Evolutionary conservation across 805 yeast species (phyloP).

Genomic region (Yarrowia porcina): DNA sequence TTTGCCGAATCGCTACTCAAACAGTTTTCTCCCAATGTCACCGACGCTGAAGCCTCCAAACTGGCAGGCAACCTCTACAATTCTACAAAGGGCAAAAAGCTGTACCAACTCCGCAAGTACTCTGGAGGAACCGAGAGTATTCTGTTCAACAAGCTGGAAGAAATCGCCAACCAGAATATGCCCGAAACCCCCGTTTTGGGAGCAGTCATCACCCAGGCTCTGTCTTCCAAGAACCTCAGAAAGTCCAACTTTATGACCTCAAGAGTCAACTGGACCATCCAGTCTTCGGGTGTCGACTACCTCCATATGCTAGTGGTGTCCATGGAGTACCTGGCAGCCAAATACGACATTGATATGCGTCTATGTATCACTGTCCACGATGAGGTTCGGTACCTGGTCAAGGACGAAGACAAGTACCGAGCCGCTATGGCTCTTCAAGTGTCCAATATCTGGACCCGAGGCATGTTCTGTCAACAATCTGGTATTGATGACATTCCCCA

Average conservation of each 20-base stretch:
- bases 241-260: conserved; percentile 75
- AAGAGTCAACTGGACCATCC: conserved; percentile 96
- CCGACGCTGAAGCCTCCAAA: conserved; percentile 61
- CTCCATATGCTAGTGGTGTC: conserved; percentile 78
- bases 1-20: conserved; percentile 83
- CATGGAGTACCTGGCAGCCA: conserved; percentile 75
- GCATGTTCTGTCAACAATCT: conserved; percentile 87
- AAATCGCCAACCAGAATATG: conserved; percentile 72
- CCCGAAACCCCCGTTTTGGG: conserved; percentile 92
- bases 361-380: conserved; percentile 89
- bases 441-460: conserved; percentile 92
- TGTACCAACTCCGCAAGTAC: conserved; percentile 28
- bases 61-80: conserved; percentile 68
- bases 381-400: conserved; percentile 78
- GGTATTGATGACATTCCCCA: conserved; percentile 90
- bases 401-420: conserved; percentile 67
- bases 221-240: conserved; percentile 62
- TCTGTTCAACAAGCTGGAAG: conserved; percentile 82
- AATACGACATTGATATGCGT: conserved; percentile 68
- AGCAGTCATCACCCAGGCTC: conserved; percentile 86
- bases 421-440: conserved; percentile 84
- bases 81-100: conserved; percentile 73
- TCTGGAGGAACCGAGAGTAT: conserved; percentile 91
- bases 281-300: conserved; percentile 96
- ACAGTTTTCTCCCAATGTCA: conserved; percentile 70